Evolutionary conservation across 2,329 filamentous ascomycete species (phyloP), one percentile per base, ranked within the genome.

Genomic region (Rosellinia necatrix): DNA sequence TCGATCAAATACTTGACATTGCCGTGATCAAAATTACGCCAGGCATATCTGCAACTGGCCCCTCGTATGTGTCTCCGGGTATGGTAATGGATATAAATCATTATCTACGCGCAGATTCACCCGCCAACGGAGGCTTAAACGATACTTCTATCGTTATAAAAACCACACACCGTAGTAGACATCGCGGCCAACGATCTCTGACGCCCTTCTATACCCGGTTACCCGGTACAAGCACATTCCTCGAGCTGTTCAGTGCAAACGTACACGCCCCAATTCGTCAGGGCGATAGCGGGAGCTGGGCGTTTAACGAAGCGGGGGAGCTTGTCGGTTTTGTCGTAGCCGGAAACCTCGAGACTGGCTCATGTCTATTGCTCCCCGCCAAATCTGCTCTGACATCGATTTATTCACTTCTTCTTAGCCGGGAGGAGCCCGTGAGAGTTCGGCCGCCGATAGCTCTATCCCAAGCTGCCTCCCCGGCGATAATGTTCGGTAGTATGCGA

Each of bases 261-360:
- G 8, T 60, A 25, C 21, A 21, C 22, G 46, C 37, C 8, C 43
- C 58, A 2, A 15, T 55, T 5, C 43, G 38, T 10, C 49, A 30
- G 6, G 55, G 58, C 7, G 58, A 60, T n/a, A 54, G 54, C 8
- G 55, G 58, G 10, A 58, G 58, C 15, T 60, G 58, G 55, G 58
- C 51, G 17, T 60, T 44, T 15, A 24, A 51, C 30, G 32, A 19
- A 9, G 17, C 24, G 6, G 41, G 47, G 10, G 24, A 49, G 4
- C 13, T 55, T 32, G 15, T 49, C 19, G 58, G 58, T 7, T 52
- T 55, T 7, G 58, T 60, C 9, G n/a, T 58, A 25, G 55, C 58
- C 3, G 58, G 58, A n/a, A 55, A 43, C 29, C 42, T 47, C 8
- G 49, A 52, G 22, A 55, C 47, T 9, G 27, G 34, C 6, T 52